Base-by-base conservation (phyloP, 2,329 filamentous ascomycete species). In the Pyrenophora seminiperda region DNA sequence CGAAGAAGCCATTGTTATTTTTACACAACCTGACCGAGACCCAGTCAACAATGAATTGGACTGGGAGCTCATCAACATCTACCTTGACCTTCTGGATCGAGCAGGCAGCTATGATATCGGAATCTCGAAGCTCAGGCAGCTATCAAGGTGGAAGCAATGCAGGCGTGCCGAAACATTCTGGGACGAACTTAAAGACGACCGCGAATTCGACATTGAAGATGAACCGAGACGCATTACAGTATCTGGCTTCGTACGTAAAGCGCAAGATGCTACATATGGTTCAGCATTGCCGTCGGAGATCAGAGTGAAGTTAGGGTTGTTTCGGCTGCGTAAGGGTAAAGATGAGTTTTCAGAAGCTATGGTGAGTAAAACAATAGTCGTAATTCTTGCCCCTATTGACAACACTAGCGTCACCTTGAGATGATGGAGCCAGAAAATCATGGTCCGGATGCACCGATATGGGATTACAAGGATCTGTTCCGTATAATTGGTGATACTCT, bases 31-130 rank as follows among this genome's bases (percentile, higher is more conserved):
- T 7, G 50, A 60, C 7, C 65, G 75, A n/a, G 68, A 75, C 14
- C 70, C 77, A 2, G 73, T 76, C 27, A 73, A 78, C 14, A 73
- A 72, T 9, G 73, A 78, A 20, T 77, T 83, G 38, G 76, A 80
- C 40, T 99, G 93, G 93, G 86, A 88, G 44, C 89, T 97, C 69
- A 78, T 95, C 33, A 89, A 91, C 53, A 88, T 92, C 45, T 96
- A 94, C 59, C 82, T 91, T 31, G 91, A 97, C 64, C 80, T 97
- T 14, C 85, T 92, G 53, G 83, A 85, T 20, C 83, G 86, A 39
- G 73, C 84, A 7, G 80, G 81, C 30, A 79, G 83, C 45, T 88
- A 86, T 62, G 73, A 79, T 5, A 80, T 86, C 57, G 91, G 89
- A 2, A 81, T 96, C 2, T 73, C 73, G 20, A 83, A 87, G 54